Base-by-base conservation (phyloP, 192 early-diverging fungal species). In the Geranomyces michiganensis region DNA sequence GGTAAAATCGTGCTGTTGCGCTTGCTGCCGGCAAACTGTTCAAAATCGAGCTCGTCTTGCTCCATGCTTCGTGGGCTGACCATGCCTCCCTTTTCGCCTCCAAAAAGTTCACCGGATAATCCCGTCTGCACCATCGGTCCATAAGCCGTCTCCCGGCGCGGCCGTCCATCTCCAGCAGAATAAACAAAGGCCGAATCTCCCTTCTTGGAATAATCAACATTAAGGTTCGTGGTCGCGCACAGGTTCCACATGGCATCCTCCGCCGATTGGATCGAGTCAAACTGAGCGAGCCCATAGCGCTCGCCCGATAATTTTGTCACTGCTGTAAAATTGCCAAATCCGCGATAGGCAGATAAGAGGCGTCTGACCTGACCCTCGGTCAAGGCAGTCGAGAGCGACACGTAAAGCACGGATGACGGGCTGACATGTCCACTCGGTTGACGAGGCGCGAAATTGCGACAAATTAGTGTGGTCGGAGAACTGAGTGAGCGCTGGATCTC, bases 331-430 rank as follows among this genome's bases (percentile, higher is more conserved):
- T 68, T 48, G 10, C 55, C 64, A 68, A 73, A 67, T 19, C 71
- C 71, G 14, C 4, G 26, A 36, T 73, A 73, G 27, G 13, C 17
- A 19, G 29, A 24, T 24, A 73, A 24, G 21, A 68, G 26, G 15
- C 71, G 62, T 43, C 55, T 65, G 24, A 51, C 31, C 33, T 73
- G 71, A 21, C 71, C 71, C 30, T 73, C 71, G 0, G 71, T 73
- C 0, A 73, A 48, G 22, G 47, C 15, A 41, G 64, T 24, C 21
- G 45, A 13, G 10, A 65, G 24, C 32, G 31, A 13, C n/a, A 73
- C 41, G 71, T 67, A 73, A 10, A 73, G 63, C 0, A 67, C 62
- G 0, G 63, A 15, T 12, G 71, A 67, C 30, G 71, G 71, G 27
- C n/a, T 32, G 9, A 73, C 33, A 1, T 70, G 12, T 45, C 41